A percentile compares a stretch with the other conserved stretches of the same genome.
These are phyloP conservation scores for Scheffersomyces quercinus DNA, from an alignment of 1,139 yeast species.

Conservation along the genomic window DNA sequence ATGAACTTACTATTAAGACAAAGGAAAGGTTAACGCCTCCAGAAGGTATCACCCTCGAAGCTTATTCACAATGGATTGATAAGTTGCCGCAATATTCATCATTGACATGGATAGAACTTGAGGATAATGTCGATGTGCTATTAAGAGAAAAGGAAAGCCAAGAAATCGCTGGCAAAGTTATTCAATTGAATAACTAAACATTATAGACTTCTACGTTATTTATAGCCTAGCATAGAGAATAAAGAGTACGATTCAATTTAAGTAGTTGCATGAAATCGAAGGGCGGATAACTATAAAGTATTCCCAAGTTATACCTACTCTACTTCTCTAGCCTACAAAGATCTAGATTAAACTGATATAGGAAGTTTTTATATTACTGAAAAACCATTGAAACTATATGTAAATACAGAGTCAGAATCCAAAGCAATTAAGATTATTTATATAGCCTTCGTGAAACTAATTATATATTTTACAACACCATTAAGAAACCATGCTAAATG, in stretches of 20 bases:
- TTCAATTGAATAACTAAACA: constrained; percentile 1
- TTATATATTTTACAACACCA: constrained; percentile 3
- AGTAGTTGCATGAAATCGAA: too few relatives aligned
- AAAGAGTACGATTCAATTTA: too few relatives aligned
- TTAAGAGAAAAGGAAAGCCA: constrained; percentile 20
- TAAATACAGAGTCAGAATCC: too few relatives aligned
- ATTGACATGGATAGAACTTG: constrained; percentile 63
- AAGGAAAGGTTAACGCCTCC: constrained; percentile 39
- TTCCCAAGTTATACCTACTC: too few relatives aligned
- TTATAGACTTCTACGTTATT: not conserved
- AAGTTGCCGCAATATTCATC: constrained; percentile 60
- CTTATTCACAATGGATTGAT: constrained; percentile 53
- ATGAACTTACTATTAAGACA: constrained; percentile 17
- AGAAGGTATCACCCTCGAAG: constrained; percentile 40
- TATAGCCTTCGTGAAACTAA: not conserved
- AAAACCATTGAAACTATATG: too few relatives aligned
- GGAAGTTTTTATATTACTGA: too few relatives aligned
- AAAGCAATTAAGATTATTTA: not conserved
- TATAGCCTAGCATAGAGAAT: too few relatives aligned
- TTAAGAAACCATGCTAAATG: constrained; percentile 14
- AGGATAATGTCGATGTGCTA: constrained; percentile 38
- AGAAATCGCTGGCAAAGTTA: constrained; percentile 14
- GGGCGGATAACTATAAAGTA: too few relatives aligned
- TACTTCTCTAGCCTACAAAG: too few relatives aligned
- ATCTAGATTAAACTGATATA: too few relatives aligned